These are phyloP conservation scores for Lodderomyces orthopsilosis DNA, from an alignment of 1,139 yeast species.

Conservation along the genomic window DNA sequence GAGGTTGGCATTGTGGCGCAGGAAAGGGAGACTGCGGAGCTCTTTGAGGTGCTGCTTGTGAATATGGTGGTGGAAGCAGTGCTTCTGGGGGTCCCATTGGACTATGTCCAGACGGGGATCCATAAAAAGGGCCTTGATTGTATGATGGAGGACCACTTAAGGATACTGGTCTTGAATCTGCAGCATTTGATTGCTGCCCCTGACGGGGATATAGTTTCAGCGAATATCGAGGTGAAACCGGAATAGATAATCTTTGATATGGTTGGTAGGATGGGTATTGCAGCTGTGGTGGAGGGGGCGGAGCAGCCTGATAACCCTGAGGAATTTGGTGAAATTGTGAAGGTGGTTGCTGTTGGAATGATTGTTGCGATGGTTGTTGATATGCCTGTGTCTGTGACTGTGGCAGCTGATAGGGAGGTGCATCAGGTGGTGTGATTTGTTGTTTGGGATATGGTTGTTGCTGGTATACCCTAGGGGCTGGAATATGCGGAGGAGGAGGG, in stretches of 20 bases:
- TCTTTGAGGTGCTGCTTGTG: not conserved
- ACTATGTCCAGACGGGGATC: not conserved
- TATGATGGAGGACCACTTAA: not conserved
- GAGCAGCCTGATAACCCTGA: not conserved
- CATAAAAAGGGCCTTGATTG: not conserved
- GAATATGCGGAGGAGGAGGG: not conserved
- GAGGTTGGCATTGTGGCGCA: not conserved
- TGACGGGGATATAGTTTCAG: not conserved
- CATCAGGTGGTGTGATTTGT: conserved; percentile 5
- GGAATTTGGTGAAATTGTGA: conserved; percentile 6
- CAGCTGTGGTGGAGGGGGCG: conserved; percentile 4
- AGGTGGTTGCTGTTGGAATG: conserved; percentile 5
- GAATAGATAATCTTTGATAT: not conserved
- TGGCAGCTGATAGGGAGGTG: conserved; percentile 6
- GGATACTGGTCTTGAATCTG: not conserved
- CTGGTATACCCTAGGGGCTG: not conserved
- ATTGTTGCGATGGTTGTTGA: conserved; percentile 5
- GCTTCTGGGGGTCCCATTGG: not conserved
- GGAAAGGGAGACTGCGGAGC: not conserved
- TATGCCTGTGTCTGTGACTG: conserved; percentile 2
- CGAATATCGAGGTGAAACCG: not conserved
- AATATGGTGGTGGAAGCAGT: not conserved
- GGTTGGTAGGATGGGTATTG: conserved; percentile 2
- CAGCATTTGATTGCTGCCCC: not conserved
- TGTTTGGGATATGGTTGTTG: conserved; percentile 1